A percentile compares a stretch with the other conserved stretches of the same genome.
Conservation (phyloP, 164 flowering plant species). For the Tetracentron sinense region DNA sequence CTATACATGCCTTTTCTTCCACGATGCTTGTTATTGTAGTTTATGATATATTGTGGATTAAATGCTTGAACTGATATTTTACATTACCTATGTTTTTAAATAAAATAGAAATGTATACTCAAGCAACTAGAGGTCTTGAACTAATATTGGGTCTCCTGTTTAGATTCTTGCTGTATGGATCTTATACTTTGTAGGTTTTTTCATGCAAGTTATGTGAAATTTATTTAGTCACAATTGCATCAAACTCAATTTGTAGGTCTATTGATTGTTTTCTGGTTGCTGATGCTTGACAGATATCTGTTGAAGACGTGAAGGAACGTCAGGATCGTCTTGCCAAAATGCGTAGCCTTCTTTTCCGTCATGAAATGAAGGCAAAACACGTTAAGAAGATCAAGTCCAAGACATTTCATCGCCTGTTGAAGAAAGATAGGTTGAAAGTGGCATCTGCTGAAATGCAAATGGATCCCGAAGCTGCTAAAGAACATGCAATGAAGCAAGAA, state of each 20-base stretch:
- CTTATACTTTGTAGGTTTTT: not conserved
- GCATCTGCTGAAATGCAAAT: slow-evolving; percentile 32
- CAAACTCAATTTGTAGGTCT: not conserved
- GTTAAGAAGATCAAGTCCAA: slow-evolving; percentile 86
- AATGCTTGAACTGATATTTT: not conserved
- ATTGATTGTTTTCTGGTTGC: not conserved
- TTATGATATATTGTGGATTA: not conserved
- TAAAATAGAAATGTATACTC: not conserved
- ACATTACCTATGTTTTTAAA: not conserved
- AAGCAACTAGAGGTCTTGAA: not conserved
- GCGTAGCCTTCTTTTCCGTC: slow-evolving; percentile 87
- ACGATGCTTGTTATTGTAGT: not conserved
- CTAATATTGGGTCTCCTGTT: not conserved
- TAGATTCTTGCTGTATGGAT: slow-evolving; percentile 1
- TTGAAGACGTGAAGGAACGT: slow-evolving; percentile 65
- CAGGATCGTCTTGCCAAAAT: slow-evolving; percentile 73
- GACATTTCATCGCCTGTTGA: slow-evolving; percentile 64
- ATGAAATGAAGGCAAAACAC: slow-evolving; percentile 78
- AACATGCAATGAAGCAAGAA: slow-evolving; percentile 76
- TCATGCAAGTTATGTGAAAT: not conserved
- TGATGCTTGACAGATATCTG: slow-evolving; percentile 44
- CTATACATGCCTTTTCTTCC: not conserved
- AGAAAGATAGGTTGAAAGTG: slow-evolving; percentile 62
- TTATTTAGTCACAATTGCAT: not conserved
- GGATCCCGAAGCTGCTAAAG: slow-evolving; percentile 88